Base-by-base conservation (phyloP, 768 basidiomycete species). In the Rhizopogon vesiculosus region DNA sequence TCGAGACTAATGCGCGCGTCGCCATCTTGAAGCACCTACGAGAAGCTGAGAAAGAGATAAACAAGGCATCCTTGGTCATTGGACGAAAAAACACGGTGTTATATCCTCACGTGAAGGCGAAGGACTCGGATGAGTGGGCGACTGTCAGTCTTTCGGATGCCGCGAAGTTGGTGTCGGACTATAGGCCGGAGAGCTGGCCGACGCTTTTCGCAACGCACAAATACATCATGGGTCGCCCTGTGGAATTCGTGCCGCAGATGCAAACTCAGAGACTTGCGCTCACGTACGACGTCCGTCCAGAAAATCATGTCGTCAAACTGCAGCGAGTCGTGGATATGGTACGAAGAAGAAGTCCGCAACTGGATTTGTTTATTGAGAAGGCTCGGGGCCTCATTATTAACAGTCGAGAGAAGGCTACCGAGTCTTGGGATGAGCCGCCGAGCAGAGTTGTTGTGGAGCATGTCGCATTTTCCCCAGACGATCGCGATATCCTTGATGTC, bases 281-380 rank as follows among this genome's bases (percentile, higher is more conserved):
- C 55, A 69, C 60, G 1, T 88, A 92, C 69, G 61, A 74, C 42
- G 80, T 93, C 31, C 84, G 91, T 2, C 88, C 91, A 0, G 66
- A 69, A 45, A 67, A 73, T 3, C 79, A 90, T 38, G 72, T 89
- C 2, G 63, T 78, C 25, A 77, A 76, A 52, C 69, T 91, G 40
- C 54, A 76, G 38, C 61, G 57, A 4, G 80, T 91, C 2, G 64
- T 63, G 16, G 63, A 69, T 8, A 80, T 89, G 82, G 70, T 79
- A 31, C 72, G 77, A 25, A 56, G 58, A 9, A 66, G 65, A 13
- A 65, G 72, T 45, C 71, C 75, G 1, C 70, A 73, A 7, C 60
- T 91, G 28, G 64, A 72, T 15, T 56, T 62, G 2, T 91, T 91
- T 65, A 69, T 74, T 7, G 57, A 59, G 43, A 86, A 84, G 57